A percentile compares a stretch with the other conserved stretches of the same genome.
phyloP scores from a whole-genome alignment of 1,284 basidiomycete genomes.

The Leccinum griseonigrum region DNA sequence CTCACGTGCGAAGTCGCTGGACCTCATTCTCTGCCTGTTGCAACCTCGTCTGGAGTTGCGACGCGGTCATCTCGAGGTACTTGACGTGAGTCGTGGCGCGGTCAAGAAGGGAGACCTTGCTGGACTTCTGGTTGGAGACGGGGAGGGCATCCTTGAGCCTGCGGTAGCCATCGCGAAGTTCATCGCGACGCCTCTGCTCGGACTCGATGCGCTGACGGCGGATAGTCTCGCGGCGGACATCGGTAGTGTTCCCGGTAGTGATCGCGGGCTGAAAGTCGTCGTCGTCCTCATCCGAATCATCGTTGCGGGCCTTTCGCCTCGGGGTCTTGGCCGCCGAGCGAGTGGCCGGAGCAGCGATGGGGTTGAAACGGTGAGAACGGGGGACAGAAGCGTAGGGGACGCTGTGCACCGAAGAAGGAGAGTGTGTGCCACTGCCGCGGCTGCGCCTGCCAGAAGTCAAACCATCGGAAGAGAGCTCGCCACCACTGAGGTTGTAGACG shows the following conservation, averaged over 20 bases:
- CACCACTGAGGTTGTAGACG: conserved; percentile 64
- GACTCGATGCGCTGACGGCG: conserved; percentile 85
- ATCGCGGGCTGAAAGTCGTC: conserved; percentile 60
- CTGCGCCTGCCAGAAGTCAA: conserved; percentile 61
- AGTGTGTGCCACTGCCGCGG: conserved; percentile 62
- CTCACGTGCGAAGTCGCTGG: conserved; percentile 63
- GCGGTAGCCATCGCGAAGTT: conserved; percentile 83
- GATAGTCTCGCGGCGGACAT: conserved; percentile 77
- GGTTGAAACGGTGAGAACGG: conserved; percentile 72
- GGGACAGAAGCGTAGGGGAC: conserved; percentile 61
- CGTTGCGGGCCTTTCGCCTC: conserved; percentile 53
- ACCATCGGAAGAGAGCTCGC: conserved; percentile 69
- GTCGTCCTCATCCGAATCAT: conserved; percentile 62
- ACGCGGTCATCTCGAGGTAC: conserved; percentile 73
- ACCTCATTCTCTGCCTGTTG: conserved; percentile 75
- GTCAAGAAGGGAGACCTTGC: conserved; percentile 84
- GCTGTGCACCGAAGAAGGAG: conserved; percentile 49
- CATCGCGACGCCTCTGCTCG: conserved; percentile 82
- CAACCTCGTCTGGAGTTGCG: conserved; percentile 68
- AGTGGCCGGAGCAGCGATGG: conserved; percentile 54
- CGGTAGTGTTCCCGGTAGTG: conserved; percentile 40
- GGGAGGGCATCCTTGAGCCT: conserved; percentile 84
- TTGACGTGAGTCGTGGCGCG: conserved; percentile 79
- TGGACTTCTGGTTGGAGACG: conserved; percentile 81
- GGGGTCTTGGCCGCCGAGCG: conserved; percentile 47